phyloP scores from a whole-genome alignment of 352 stramenopile genomes.

The Pythium utonaiense region DNA sequence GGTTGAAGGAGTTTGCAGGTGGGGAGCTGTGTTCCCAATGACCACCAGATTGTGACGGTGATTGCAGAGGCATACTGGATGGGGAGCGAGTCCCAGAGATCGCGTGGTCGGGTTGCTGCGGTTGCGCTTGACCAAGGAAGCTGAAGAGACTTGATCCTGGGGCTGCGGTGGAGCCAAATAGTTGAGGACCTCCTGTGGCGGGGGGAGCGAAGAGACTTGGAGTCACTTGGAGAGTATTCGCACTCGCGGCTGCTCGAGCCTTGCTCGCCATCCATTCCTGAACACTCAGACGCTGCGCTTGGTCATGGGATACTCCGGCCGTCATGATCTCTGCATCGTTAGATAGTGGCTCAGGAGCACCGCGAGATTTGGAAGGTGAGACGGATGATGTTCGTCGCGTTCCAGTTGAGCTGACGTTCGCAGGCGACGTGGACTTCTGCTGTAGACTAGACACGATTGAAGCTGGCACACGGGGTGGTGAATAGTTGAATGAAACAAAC shows the following conservation, averaged over 20 bases:
- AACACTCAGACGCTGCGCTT: conserved; percentile 55
- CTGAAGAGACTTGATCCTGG: background rate
- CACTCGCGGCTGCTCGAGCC: conserved; percentile 17
- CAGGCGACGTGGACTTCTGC: background rate
- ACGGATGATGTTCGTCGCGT: background rate
- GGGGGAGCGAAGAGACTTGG: background rate
- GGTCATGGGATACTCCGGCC: conserved; percentile 67
- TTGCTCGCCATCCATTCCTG: conserved; percentile 78
- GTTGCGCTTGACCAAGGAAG: background rate
- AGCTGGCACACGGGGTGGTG: conserved; percentile 4
- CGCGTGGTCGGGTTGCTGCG: background rate
- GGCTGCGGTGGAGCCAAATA: background rate
- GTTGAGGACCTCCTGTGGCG: background rate
- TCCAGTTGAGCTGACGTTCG: background rate
- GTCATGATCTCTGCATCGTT: conserved; percentile 48
- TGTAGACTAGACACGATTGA: background rate
- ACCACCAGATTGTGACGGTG: background rate
- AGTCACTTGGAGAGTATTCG: background rate
- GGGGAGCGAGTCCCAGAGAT: background rate
- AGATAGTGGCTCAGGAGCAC: conserved; percentile 25
- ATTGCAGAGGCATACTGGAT: background rate
- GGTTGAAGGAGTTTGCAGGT: background rate
- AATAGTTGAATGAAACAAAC: conserved; percentile 21
- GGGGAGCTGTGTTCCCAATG: background rate
- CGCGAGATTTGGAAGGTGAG: background rate